Evolutionary conservation across 192 early-diverging fungal species (phyloP), one percentile per base, ranked within the genome.

Genomic region (Pilaira anomala): DNA sequence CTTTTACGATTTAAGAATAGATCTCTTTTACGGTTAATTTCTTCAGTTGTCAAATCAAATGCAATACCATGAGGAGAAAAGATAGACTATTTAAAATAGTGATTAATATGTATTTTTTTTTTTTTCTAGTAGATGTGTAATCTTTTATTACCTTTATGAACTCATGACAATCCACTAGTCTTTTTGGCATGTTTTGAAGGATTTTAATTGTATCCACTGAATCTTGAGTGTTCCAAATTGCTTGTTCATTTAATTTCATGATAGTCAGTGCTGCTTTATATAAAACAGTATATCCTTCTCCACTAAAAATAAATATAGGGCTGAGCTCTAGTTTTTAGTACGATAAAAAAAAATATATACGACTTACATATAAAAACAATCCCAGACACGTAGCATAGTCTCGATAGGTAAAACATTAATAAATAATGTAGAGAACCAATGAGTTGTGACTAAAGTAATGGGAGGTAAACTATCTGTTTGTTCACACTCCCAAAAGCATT

Each of bases 351-450:
- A n/a, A n/a, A n/a, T 7, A 21, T n/a, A n/a, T n/a, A n/a, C n/a
- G 13, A 69, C 75, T 72, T 73, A 80, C 78, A 81, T 83, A 21
- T 79, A 76, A 55, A 89, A 85, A 26, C 74, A 73, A 79, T 89
- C 87, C 87, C 87, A 89, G 7, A 86, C 71, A 26, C 87, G 77
- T 11, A 89, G 67, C 3, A 80, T 75, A n/a, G 86, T 76, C 65
- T 91, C 90, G 21, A 82, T 76, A 0, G 92, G 92, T 21, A 92
- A 71, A 51, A 89, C 83, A 64, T 88, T 88, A 56, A 92, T 86
- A 62, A 88, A 94, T 3, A 92, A 71, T 0, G 89, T 89, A 66
- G 90, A 71, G 64, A 93, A 90, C 92, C 92, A 94, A 51, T 84
- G 89, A 36, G 87, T 91, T 1, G 89, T 92, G 12, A 90, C 87